Conservation (phyloP, 257 asterid species). For the Penstemon eatonii region DNA sequence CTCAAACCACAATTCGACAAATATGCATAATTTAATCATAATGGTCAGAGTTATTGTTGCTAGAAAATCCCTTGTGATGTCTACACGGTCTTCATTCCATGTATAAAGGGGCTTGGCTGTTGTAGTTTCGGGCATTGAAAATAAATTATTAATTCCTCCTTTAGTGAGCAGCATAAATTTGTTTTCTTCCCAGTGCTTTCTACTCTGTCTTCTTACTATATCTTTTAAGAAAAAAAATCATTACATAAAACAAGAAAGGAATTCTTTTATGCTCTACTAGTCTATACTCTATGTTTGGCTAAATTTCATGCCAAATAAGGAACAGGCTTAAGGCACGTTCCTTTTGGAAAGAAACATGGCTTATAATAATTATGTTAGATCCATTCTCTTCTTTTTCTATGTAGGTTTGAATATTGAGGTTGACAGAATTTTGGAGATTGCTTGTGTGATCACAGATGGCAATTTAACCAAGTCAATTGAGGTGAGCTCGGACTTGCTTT, state of each 20-base stretch:
- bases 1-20: background rate
- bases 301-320: slow-evolving; percentile 19
- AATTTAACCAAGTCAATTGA: slow-evolving; percentile 68
- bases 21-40: background rate
- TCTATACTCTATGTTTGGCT: background rate
- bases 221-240: background rate
- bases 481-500: slow-evolving; percentile 43
- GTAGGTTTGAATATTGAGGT: slow-evolving; percentile 80
- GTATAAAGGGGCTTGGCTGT: background rate
- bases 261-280: background rate
- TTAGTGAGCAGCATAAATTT: background rate
- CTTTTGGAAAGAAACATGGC: slow-evolving; percentile 7
- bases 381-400: slow-evolving; percentile 28
- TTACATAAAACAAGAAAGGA: background rate
- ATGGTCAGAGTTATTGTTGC: background rate
- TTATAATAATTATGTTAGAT: slow-evolving; percentile 15
- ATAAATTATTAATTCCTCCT: slow-evolving; percentile 2
- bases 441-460: slow-evolving; percentile 93
- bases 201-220: background rate
- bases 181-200: background rate
- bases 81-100: background rate
- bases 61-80: background rate
- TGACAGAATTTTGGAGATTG: slow-evolving; percentile 92
- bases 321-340: slow-evolving; percentile 21
- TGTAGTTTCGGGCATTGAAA: slow-evolving; percentile 1